phyloP scores from a whole-genome alignment of 140 eudicot species.

The Oenanthe javanica region DNA sequence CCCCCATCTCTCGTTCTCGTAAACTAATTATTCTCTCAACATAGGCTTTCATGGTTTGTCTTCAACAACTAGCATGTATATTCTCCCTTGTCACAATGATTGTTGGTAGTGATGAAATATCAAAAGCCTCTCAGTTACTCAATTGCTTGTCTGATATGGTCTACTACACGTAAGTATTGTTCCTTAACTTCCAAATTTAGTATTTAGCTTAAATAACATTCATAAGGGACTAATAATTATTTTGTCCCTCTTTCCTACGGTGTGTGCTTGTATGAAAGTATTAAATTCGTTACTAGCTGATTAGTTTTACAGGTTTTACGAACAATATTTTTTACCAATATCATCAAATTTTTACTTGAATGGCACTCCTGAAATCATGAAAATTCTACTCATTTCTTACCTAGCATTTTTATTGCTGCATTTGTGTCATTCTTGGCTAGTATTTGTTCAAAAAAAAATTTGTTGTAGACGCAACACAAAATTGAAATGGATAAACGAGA shows the following conservation, averaged over 20 bases:
- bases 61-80: constrained; percentile 77
- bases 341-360: neutral
- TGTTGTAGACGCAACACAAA: no score
- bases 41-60: constrained; percentile 87
- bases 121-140: constrained; percentile 61
- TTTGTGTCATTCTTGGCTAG: neutral
- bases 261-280: constrained; percentile 77
- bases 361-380: neutral
- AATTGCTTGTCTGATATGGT: constrained; percentile 61
- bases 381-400: neutral
- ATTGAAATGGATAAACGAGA: no score
- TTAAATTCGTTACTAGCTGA: neutral
- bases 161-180: constrained; percentile 56
- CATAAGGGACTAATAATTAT: neutral
- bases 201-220: neutral
- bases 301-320: neutral
- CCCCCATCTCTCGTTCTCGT: neutral
- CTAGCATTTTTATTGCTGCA: neutral
- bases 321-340: neutral
- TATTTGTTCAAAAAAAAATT: neutral
- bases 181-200: neutral
- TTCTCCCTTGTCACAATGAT: constrained; percentile 57
- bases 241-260: constrained; percentile 35
- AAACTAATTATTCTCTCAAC: constrained; percentile 1
- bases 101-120: constrained; percentile 67